Evolutionary conservation across 1,284 basidiomycete species (phyloP).

Genomic region (Athelia psychrophila): DNA sequence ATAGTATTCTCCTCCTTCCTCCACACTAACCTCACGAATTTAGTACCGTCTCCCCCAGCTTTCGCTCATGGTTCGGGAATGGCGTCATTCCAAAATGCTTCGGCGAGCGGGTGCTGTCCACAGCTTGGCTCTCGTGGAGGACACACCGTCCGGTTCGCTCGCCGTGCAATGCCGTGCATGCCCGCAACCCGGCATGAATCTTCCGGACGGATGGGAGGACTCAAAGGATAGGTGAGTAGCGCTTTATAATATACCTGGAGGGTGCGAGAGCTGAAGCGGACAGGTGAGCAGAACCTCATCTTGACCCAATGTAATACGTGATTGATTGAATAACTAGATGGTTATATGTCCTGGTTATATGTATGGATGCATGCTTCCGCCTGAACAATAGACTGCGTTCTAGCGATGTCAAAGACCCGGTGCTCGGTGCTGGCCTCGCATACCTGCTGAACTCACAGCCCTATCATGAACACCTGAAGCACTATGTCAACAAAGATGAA

Average conservation of each 20-base stretch:
- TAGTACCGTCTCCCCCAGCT: background rate
- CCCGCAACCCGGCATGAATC: constrained; percentile 12
- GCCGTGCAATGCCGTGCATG: constrained; percentile 13
- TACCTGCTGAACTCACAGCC: constrained; percentile 7
- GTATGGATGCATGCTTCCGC: constrained; percentile 19
- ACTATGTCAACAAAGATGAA: constrained; percentile 14
- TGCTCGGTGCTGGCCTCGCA: constrained; percentile 15
- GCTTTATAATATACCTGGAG: too few species aligned
- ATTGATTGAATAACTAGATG: constrained; percentile 5
- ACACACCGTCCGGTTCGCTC: constrained; percentile 5
- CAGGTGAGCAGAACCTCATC: background rate
- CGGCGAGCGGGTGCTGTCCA: constrained; percentile 5
- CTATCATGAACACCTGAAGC: background rate
- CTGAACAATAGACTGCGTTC: constrained; percentile 11
- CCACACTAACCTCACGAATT: too few species aligned
- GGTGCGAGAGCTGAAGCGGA: too few species aligned
- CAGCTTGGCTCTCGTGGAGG: constrained; percentile 4
- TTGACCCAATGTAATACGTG: background rate
- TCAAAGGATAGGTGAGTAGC: too few species aligned
- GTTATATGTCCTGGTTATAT: constrained; percentile 7
- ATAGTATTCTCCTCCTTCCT: too few species aligned
- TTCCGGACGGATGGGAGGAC: constrained; percentile 11
- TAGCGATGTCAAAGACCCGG: constrained; percentile 9
- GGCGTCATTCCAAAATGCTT: background rate
- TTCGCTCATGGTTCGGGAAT: background rate